Evolutionary conservation across 768 basidiomycete genomes (phyloP), one percentile per base, ranked within the genome.

Genomic region (Rubroboletus pulcherrimus): DNA sequence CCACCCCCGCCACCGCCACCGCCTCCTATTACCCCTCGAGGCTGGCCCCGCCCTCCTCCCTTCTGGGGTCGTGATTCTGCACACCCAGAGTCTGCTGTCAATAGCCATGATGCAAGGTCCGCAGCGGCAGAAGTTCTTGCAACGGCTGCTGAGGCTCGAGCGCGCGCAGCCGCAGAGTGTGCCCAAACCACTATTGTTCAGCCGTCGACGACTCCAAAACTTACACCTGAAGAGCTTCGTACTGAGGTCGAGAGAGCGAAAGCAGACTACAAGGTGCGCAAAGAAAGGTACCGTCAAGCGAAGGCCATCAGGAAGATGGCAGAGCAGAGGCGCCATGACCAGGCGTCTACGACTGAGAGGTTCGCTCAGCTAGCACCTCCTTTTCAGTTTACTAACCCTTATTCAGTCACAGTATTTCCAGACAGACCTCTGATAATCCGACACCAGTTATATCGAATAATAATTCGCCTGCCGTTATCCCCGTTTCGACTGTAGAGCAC

Each of bases 261-360:
- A 61, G 75, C 74, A 29, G 71, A 72, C 24, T 91, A 91, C 68
- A 87, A 82, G 70, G 77, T 75, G 1, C 81, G 84, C 69, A 91
- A 91, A 64, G 87, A 88, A 62, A 75, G 74, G 24, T 89, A 89
- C 62, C 80, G 87, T 30, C 72, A 73, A 60, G 81, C 84, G 50
- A 78, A 82, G 50, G 81, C 83, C 46, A 72, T 74, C 26, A 79
- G 75, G 54, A 77, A 67, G 60, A 75, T 71, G 59, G 75, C 73
- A 53, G 71, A 70, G 51, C 73, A 71, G 45, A 64, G 61, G 43
- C 54, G 54, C 31, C 58, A 46, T 30, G 59, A 51, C 7, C 61
- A 63, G 9, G 63, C 56, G 40, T 62, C 64, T 35, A 49, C 62
- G 19, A 58, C 37, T 30, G 73, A 66, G 41, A 75, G 68, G 71